Evolutionary conservation across 257 asterid species (phyloP), one percentile per base, ranked within the genome.

Genomic region (Coffea eugenioides): DNA sequence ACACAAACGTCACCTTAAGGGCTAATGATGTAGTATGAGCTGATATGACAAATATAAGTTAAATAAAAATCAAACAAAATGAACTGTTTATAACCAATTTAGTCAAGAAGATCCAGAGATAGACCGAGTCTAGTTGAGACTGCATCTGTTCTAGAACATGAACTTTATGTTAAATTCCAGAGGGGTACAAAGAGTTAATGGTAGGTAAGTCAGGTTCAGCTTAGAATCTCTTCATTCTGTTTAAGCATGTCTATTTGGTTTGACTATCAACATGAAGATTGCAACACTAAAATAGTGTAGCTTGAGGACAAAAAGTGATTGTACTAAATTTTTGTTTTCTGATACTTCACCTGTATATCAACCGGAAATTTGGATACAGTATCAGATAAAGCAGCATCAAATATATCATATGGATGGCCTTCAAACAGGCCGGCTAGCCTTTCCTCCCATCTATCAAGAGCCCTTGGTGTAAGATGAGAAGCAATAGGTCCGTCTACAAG

Each of bases 401-500:
- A 34, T 16, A 76, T 64, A 46, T 76, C 61, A 23, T 18, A 76
- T 51, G 80, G 80, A 7, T 36, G 27, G 41, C 72, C 72, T 12
- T 65, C 45, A 41, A 61, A 76, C 2, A 76, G 0, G 45, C 64
- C 62, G 20, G 5, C 20, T 23, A 76, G 36, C 46, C 72, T 76
- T 61, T 43, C 46, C 59, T 62, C 72, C 72, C 80, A 64, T 49
- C 61, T 45, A 61, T 76, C 80, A 5, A 76, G 46, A 39, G 62
- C 72, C 43, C 1, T 46, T 14, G 72, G 72, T 18, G 80, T 76
- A 39, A 76, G 46, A n/a, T 76, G 71, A 25, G 72, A 62, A 41
- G 80, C 80, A 76, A 62, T 76, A 43, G 80, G 80, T 41, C 80
- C 80, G 25, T 76, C 80, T 21, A 64, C 80, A 48, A 64, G 72